Conservation (phyloP, 345 rosid genomes). For the Arabidopsis thaliana region DNA sequence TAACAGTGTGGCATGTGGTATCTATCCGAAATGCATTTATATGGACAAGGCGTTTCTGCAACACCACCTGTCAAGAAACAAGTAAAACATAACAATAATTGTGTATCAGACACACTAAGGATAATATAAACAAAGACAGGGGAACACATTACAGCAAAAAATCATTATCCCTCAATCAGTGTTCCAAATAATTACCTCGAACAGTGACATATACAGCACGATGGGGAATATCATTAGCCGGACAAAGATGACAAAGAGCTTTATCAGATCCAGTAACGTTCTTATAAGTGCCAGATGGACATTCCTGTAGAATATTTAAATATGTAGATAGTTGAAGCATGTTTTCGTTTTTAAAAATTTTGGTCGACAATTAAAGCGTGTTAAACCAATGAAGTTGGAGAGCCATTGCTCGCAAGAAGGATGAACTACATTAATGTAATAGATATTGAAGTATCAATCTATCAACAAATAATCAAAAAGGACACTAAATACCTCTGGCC, state of each 20-base stretch:
- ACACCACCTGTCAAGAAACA: conserved; percentile 70
- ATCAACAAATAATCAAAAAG: neutral
- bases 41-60: conserved; percentile 85
- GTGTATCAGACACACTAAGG: conserved; percentile 14
- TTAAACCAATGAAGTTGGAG: conserved; percentile 13
- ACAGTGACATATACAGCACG: conserved; percentile 70
- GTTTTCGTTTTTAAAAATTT: neutral
- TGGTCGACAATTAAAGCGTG: neutral
- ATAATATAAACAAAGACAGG: conserved; percentile 14
- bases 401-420: neutral
- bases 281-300: conserved; percentile 91
- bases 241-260: conserved; percentile 70
- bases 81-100: conserved; percentile 7
- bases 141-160: neutral
- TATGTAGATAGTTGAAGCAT: conserved; percentile 2
- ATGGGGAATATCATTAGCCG: conserved; percentile 68
- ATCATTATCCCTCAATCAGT: neutral
- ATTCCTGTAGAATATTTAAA: conserved; percentile 63
- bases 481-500: neutral
- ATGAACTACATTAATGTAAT: neutral
- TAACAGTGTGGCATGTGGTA: conserved; percentile 93
- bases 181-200: conserved; percentile 52
- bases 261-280: conserved; percentile 78
- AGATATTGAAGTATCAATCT: neutral
- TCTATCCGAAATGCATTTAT: conserved; percentile 80